These are phyloP conservation scores for Colletotrichum tropicicola DNA, from an alignment of 2,329 filamentous ascomycete species.

Conservation along the genomic window DNA sequence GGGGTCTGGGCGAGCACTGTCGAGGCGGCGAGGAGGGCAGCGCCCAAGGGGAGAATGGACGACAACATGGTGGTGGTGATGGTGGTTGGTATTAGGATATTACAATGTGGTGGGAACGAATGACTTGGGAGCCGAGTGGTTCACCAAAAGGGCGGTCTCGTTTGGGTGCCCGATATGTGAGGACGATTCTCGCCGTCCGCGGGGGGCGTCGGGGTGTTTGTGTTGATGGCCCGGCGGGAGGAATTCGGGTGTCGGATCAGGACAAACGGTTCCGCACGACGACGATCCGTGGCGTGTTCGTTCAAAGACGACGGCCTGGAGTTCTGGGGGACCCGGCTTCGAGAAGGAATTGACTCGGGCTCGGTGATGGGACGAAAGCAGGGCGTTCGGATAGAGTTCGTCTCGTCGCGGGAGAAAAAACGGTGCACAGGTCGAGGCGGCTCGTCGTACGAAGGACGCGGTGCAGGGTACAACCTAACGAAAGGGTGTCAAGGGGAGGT, in stretches of 20 bases:
- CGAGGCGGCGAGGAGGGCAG: constrained; percentile 49
- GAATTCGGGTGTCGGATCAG: constrained; percentile 15
- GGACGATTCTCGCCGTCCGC: constrained; percentile 13
- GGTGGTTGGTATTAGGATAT: background rate
- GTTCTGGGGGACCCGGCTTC: constrained; percentile 1
- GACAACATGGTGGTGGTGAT: constrained; percentile 4
- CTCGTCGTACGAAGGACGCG: background rate
- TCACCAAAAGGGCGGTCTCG: background rate
- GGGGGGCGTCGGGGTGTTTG: background rate
- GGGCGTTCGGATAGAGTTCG: constrained; percentile 5
- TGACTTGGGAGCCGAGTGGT: background rate
- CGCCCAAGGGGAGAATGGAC: constrained; percentile 43
- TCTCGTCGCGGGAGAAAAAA: background rate
- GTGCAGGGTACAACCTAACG: background rate
- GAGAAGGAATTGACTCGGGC: background rate
- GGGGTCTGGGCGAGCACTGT: constrained; percentile 44
- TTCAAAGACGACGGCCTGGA: background rate
- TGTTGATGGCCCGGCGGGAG: constrained; percentile 17
- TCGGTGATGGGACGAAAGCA: constrained; percentile 13
- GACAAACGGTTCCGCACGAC: background rate
- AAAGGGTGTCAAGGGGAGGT: background rate
- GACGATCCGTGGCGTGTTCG: background rate
- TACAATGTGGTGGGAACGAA: background rate
- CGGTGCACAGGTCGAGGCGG: background rate
- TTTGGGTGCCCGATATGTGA: background rate